These are phyloP conservation scores for Cordyceps javanica DNA, from an alignment of 2,329 filamentous ascomycete species.

Conservation along the genomic window DNA sequence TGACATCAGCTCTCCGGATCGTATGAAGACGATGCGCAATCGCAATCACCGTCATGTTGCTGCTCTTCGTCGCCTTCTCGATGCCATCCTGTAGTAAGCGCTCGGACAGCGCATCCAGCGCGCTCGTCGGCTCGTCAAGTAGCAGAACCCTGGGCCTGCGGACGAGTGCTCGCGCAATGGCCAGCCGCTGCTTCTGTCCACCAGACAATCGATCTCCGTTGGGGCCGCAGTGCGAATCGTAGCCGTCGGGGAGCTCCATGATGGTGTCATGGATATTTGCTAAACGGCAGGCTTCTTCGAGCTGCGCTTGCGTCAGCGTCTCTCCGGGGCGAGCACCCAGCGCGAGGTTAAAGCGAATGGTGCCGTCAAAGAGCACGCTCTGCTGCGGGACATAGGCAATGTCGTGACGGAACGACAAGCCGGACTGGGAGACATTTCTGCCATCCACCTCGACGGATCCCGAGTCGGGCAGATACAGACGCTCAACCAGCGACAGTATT, in stretches of 20 bases:
- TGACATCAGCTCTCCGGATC: slow-evolving; percentile 40
- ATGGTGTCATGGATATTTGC: slow-evolving; percentile 63
- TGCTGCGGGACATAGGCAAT: slow-evolving; percentile 47
- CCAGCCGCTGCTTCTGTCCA: slow-evolving; percentile 65
- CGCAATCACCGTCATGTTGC: slow-evolving; percentile 40
- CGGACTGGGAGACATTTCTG: slow-evolving; percentile 23
- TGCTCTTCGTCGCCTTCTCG: slow-evolving; percentile 43
- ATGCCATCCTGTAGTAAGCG: slow-evolving; percentile 55
- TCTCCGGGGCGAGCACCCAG: slow-evolving; percentile 44
- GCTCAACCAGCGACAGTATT: slow-evolving; percentile 41
- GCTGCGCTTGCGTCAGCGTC: slow-evolving; percentile 46
- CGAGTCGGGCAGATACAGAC: slow-evolving; percentile 45
- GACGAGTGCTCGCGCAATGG: slow-evolving; percentile 64
- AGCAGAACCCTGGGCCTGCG: slow-evolving; percentile 61
- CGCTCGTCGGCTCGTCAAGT: slow-evolving; percentile 70
- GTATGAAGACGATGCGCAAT: slow-evolving; percentile 44
- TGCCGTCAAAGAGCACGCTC: slow-evolving; percentile 43
- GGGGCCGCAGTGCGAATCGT: slow-evolving; percentile 56
- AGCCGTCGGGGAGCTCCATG: slow-evolving; percentile 49
- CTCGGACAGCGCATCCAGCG: slow-evolving; percentile 60
- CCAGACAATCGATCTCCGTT: slow-evolving; percentile 63
- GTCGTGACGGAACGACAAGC: slow-evolving; percentile 33
- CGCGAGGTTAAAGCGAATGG: slow-evolving; percentile 41
- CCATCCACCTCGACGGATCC: slow-evolving; percentile 46
- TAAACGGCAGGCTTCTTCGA: slow-evolving; percentile 54